Evolutionary conservation across 495 filamentous ascomycete genomes (phyloP).

Genomic region (Penicillium taxi): DNA sequence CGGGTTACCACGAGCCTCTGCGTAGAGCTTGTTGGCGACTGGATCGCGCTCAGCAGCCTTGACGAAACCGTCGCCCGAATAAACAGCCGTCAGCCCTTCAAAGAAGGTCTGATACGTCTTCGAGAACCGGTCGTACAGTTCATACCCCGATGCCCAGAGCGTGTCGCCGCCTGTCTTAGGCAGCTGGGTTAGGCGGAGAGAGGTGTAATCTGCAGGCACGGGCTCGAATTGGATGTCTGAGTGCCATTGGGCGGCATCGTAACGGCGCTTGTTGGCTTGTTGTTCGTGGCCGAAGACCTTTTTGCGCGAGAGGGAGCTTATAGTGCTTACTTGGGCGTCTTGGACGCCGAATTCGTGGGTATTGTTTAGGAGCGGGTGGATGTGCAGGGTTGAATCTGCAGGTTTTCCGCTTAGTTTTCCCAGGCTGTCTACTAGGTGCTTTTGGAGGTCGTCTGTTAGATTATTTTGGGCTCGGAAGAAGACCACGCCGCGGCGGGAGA

Average conservation of each 20-base stretch:
- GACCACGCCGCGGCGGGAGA: constrained; percentile 64
- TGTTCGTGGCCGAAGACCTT: constrained; percentile 39
- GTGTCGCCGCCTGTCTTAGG: constrained; percentile 65
- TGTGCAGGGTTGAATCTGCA: constrained; percentile 50
- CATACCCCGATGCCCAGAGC: constrained; percentile 36
- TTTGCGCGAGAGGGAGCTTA: constrained; percentile 50
- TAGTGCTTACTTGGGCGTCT: constrained; percentile 60
- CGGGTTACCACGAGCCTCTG: constrained; percentile 49
- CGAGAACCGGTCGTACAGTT: constrained; percentile 61
- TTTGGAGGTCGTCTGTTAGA: constrained; percentile 52
- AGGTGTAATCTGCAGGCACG: constrained; percentile 57
- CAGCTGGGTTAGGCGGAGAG: constrained; percentile 51
- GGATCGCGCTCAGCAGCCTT: constrained; percentile 36
- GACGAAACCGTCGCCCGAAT: constrained; percentile 45
- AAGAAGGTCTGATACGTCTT: constrained; percentile 54
- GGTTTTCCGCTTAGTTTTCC: constrained; percentile 56
- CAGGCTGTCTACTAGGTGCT: constrained; percentile 51
- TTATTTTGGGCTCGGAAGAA: constrained; percentile 63
- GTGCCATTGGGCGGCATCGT: constrained; percentile 47
- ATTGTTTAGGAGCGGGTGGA: constrained; percentile 50
- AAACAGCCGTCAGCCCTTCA: constrained; percentile 58
- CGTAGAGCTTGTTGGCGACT: constrained; percentile 45
- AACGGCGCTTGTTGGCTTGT: constrained; percentile 14
- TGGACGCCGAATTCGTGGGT: constrained; percentile 34
- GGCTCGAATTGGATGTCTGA: constrained; percentile 64